These are phyloP conservation scores for Amyloporia xantha DNA, from an alignment of 768 basidiomycete species.

Conservation along the genomic window DNA sequence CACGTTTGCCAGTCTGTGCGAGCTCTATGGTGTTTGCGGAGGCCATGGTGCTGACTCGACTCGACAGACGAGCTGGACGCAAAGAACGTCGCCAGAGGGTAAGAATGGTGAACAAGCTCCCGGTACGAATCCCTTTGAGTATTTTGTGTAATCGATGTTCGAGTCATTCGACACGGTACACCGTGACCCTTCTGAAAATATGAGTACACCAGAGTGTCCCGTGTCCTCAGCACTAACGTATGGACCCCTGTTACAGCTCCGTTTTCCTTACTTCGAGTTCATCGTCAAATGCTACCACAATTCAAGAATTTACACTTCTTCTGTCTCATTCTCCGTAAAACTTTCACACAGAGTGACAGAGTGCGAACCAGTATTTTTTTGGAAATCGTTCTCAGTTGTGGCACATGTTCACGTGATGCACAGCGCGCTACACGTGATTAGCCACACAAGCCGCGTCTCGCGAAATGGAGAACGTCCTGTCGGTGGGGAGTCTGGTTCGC, in stretches of 20 bases:
- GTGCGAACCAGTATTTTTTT: too few relatives aligned
- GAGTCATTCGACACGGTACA: neutral
- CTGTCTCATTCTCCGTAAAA: too few relatives aligned
- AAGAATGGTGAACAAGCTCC: slow-evolving; percentile 15
- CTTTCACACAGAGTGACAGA: too few relatives aligned
- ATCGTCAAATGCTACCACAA: too few relatives aligned
- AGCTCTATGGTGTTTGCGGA: slow-evolving; percentile 19
- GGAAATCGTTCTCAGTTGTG: too few relatives aligned
- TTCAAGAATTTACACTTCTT: too few relatives aligned
- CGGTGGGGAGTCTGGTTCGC: too few relatives aligned
- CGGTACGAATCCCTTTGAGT: neutral
- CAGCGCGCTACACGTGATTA: too few relatives aligned
- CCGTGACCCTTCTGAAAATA: neutral
- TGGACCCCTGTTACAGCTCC: neutral
- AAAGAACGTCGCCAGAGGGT: slow-evolving; percentile 14
- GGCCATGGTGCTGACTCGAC: slow-evolving; percentile 14
- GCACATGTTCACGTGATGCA: too few relatives aligned
- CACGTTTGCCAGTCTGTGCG: slow-evolving; percentile 86
- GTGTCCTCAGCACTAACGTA: neutral
- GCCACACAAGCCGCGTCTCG: too few relatives aligned
- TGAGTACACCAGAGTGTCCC: neutral
- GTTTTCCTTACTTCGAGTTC: neutral
- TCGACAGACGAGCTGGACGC: slow-evolving; percentile 15
- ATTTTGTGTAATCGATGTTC: slow-evolving; percentile 1
- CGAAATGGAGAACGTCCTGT: too few relatives aligned